Conservation (phyloP, 2,329 filamentous ascomycete species). For the Davidsoniella virescens region DNA sequence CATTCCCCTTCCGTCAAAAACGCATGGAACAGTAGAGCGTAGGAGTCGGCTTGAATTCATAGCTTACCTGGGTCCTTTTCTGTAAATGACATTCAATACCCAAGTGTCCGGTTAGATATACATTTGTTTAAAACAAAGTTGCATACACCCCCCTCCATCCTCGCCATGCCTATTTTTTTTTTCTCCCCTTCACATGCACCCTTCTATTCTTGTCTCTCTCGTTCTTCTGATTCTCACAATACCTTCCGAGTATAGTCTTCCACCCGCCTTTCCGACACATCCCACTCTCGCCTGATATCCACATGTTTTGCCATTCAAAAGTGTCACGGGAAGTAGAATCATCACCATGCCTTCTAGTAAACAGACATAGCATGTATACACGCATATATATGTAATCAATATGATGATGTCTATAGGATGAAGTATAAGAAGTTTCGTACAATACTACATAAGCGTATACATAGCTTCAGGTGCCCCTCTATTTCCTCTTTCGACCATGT, state of each 20-base stretch:
- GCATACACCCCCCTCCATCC: not conserved
- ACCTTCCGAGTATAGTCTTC: not conserved
- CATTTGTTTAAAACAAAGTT: too few species aligned
- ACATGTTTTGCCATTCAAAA: not conserved
- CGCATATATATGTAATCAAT: not conserved
- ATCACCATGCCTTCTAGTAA: too few species aligned
- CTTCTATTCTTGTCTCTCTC: not conserved
- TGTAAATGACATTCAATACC: not conserved
- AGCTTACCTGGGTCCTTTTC: not conserved
- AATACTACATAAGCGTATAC: not conserved
- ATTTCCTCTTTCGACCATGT: too few species aligned
- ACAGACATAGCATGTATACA: not conserved
- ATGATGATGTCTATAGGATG: not conserved
- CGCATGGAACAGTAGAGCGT: too few species aligned
- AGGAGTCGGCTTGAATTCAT: too few species aligned
- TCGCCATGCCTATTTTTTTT: not conserved
- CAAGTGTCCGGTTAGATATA: not conserved
- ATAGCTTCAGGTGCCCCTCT: not conserved
- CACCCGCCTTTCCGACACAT: slow-evolving; percentile 1
- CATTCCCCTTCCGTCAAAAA: not conserved
- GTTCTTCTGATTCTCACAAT: not conserved
- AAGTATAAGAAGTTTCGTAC: not conserved
- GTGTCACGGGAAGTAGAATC: too few species aligned
- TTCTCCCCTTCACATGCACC: not conserved
- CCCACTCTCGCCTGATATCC: slow-evolving; percentile 3